These are phyloP conservation scores for Microdochium nivale DNA, from an alignment of 2,329 filamentous ascomycete genomes.

Conservation along the genomic window DNA sequence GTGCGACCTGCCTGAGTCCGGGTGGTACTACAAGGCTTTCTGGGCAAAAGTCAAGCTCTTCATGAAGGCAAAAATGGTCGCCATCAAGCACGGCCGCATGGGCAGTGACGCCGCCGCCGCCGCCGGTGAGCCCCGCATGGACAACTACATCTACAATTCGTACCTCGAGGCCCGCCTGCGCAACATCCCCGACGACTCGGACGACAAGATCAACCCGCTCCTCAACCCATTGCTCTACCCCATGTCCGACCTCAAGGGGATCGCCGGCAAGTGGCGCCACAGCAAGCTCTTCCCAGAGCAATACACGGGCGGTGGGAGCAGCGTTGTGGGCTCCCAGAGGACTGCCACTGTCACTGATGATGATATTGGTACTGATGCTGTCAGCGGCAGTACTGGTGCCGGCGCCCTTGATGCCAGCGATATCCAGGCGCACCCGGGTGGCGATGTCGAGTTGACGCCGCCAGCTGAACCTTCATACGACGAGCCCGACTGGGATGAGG, in stretches of 20 bases:
- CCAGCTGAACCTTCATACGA: constrained; percentile 4
- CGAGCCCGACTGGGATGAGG: constrained; percentile 10
- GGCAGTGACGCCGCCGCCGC: constrained; percentile 28
- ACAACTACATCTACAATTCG: constrained; percentile 29
- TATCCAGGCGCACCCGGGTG: constrained; percentile 1
- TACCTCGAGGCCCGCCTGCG: constrained; percentile 22
- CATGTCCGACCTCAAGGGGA: constrained; percentile 15
- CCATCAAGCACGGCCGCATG: constrained; percentile 48
- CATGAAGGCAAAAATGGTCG: constrained; percentile 78
- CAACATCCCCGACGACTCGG: constrained; percentile 15
- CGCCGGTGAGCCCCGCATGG: constrained; percentile 20
- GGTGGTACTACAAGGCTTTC: constrained; percentile 78
- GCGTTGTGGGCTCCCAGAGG: too few relatives aligned
- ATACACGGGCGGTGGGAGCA: background rate
- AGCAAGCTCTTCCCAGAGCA: background rate
- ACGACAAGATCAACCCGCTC: constrained; percentile 13
- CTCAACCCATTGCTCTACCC: constrained; percentile 18
- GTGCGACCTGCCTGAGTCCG: constrained; percentile 57
- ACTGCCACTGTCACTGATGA: background rate
- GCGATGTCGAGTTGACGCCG: background rate
- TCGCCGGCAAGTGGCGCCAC: constrained; percentile 4
- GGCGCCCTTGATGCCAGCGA: background rate
- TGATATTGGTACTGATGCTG: background rate
- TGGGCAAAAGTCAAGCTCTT: constrained; percentile 78
- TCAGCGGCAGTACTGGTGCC: constrained; percentile 1